These are phyloP conservation scores for Cicer cuneatum DNA, from an alignment of 306 rosid genomes.

Conservation along the genomic window DNA sequence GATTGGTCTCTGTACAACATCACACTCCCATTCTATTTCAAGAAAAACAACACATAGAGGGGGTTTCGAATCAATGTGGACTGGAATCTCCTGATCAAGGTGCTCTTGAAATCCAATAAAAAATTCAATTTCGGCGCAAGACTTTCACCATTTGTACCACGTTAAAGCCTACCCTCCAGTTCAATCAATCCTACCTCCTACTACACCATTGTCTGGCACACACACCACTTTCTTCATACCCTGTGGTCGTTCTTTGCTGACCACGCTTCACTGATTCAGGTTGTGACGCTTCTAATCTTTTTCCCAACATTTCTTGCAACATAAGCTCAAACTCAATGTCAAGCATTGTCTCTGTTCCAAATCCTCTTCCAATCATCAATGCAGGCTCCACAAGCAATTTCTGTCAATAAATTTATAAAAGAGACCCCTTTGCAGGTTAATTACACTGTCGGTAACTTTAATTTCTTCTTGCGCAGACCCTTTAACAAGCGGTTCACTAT, in stretches of 20 bases:
- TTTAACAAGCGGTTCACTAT: neutral
- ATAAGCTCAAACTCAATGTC: neutral
- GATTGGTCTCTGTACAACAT: neutral
- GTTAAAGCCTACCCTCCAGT: neutral
- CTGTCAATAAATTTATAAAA: neutral
- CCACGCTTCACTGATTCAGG: neutral
- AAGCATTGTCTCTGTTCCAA: neutral
- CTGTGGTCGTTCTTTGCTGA: neutral
- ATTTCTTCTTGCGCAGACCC: neutral
- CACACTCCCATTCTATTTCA: constrained; percentile 1
- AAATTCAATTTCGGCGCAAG: neutral
- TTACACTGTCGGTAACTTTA: neutral
- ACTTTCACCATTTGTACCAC: neutral
- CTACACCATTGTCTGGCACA: neutral
- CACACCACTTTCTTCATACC: neutral
- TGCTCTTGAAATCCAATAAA: neutral
- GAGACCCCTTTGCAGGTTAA: neutral
- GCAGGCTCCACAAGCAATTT: neutral
- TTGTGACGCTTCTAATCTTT: neutral
- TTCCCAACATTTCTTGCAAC: neutral
- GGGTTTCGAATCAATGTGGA: neutral
- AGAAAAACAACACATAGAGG: neutral
- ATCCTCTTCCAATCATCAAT: neutral
- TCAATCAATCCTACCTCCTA: neutral
- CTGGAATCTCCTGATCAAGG: neutral